A percentile compares a stretch with the other conserved stretches of the same genome.
Evolutionary conservation across 495 filamentous ascomycete genomes (phyloP).

Genomic region (Hyphodiscus hymeniophilus): DNA sequence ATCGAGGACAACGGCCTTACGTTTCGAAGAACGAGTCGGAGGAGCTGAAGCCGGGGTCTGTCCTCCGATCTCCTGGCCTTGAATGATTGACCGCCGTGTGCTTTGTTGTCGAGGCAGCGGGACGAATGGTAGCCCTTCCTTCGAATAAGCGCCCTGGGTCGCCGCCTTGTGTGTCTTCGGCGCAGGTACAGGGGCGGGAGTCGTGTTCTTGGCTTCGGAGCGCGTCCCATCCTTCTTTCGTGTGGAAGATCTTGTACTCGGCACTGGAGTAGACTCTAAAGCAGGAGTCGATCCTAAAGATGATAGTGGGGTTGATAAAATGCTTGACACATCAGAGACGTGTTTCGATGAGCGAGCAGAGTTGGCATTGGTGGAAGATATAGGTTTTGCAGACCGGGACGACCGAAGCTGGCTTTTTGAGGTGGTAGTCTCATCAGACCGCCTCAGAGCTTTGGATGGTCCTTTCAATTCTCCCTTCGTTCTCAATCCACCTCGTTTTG

Average conservation of each 20-base stretch:
- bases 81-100: background rate
- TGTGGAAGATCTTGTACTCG: background rate
- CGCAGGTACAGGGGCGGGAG: too few species aligned
- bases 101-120: too few species aligned
- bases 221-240: background rate
- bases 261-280: too few species aligned
- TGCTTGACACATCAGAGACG: background rate
- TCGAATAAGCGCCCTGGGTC: too few species aligned
- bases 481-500: background rate
- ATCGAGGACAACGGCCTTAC: background rate
- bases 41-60: conserved; percentile 1
- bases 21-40: conserved; percentile 6
- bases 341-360: background rate
- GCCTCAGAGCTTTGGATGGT: background rate
- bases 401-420: background rate
- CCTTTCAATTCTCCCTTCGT: conserved; percentile 7
- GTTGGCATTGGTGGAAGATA: background rate
- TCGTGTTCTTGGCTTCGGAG: too few species aligned
- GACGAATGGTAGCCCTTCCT: too few species aligned
- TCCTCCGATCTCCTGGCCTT: background rate
- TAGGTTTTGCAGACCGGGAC: background rate
- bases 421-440: background rate
- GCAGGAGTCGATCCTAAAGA: background rate
- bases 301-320: background rate
- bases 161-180: too few species aligned